Percentiles rank a stretch among this genome's conserved stretches.
Conservation (phyloP, 2,329 filamentous ascomycete species). For the Alternaria angustiovoidea region DNA sequence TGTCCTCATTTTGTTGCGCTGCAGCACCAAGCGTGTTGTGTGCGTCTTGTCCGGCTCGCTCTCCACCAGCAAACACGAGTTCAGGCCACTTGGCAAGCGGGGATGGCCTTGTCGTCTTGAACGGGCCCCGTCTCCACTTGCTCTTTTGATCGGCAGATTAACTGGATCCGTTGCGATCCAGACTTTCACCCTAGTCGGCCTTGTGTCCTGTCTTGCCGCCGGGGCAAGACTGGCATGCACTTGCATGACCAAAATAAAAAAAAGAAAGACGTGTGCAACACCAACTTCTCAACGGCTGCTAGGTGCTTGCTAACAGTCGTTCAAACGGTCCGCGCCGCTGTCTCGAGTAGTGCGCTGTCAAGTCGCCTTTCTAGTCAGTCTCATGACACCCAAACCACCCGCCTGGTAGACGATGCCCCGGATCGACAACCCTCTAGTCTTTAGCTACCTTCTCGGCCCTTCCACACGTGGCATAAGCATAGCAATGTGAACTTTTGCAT, state of each 20-base stretch:
- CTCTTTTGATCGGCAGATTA: conserved; percentile 2
- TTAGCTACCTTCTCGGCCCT: conserved; percentile 7
- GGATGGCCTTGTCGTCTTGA: conserved; percentile 12
- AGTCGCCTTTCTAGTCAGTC: neutral
- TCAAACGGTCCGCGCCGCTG: conserved; percentile 29
- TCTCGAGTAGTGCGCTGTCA: conserved; percentile 10
- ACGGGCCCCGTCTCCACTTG: neutral
- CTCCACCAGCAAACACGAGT: conserved; percentile 2
- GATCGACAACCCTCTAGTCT: neutral
- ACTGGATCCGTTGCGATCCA: conserved; percentile 5
- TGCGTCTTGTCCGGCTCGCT: neutral
- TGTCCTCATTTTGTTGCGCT: neutral
- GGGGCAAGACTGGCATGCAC: neutral
- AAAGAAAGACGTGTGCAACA: neutral
- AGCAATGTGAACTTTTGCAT: neutral
- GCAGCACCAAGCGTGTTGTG: neutral
- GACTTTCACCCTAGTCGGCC: neutral
- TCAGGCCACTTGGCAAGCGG: conserved; percentile 13
- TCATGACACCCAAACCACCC: neutral
- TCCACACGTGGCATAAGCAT: conserved; percentile 7
- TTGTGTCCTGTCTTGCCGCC: neutral
- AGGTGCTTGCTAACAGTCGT: conserved; percentile 5
- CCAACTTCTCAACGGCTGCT: conserved; percentile 10
- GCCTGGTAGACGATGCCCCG: neutral
- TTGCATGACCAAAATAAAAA: neutral